Evolutionary conservation across 2,329 filamentous ascomycete species (phyloP).

Genomic region (Metarhizium brunneum): DNA sequence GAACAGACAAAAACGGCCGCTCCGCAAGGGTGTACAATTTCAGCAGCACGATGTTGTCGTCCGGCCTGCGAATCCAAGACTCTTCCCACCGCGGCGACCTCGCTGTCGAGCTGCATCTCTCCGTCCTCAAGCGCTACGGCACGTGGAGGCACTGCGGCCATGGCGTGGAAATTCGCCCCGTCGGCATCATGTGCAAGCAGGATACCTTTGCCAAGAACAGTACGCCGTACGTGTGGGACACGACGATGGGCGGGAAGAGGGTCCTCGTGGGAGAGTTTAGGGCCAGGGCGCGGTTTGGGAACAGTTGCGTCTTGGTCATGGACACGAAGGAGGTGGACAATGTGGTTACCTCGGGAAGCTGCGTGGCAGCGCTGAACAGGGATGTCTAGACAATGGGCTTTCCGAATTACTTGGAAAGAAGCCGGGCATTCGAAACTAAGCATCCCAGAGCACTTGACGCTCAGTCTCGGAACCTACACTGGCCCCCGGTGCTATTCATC

Average conservation of each 20-base stretch:
- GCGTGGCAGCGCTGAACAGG: background rate
- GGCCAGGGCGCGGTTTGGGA: background rate
- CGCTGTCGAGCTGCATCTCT: background rate
- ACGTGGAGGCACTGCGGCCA: background rate
- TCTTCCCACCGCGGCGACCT: background rate
- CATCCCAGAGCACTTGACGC: too few species aligned
- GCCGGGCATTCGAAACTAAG: too few species aligned
- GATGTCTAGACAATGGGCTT: background rate
- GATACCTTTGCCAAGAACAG: background rate
- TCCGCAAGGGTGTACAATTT: background rate
- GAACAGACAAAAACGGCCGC: background rate
- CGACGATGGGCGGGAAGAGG: background rate
- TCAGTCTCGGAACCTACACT: too few species aligned
- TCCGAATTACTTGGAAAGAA: background rate
- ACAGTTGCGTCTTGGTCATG: background rate
- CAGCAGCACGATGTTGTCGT: background rate
- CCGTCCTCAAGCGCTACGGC: background rate
- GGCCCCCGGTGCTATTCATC: too few species aligned
- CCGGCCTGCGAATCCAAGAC: background rate
- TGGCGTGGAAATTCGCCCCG: background rate
- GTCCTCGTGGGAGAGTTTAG: background rate
- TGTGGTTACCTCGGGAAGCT: background rate
- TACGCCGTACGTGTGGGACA: background rate
- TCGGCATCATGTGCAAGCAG: background rate
- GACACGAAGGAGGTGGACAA: background rate